phyloP scores from a whole-genome alignment of 2,329 filamentous ascomycete genomes.

The Fusarium sp. region DNA sequence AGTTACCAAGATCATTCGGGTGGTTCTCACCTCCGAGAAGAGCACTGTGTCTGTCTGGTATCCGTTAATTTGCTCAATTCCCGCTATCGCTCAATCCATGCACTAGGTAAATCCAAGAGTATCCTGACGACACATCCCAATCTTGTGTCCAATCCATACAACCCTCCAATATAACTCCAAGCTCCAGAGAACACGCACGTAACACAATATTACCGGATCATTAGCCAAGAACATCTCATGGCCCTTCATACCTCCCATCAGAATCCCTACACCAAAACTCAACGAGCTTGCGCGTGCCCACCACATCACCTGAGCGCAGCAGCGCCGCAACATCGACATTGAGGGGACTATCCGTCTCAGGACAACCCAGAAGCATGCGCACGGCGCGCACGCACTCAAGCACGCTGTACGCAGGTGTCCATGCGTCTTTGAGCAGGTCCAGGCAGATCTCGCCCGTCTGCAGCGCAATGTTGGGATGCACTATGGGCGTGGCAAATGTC shows the following conservation, averaged over 20 bases:
- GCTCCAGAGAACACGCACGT: conserved; percentile 25
- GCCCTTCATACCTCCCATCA: conserved; percentile 50
- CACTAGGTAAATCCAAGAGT: conserved; percentile 1
- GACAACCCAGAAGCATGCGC: conserved; percentile 69
- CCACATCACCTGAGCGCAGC: conserved; percentile 70
- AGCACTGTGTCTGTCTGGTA: conserved; percentile 17
- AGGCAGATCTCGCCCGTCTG: conserved; percentile 91
- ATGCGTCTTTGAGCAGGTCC: conserved; percentile 80
- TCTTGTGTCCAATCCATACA: conserved; percentile 8
- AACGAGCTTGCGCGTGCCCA: conserved; percentile 75
- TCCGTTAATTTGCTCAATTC: conserved; percentile 13
- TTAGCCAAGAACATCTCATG: conserved; percentile 26
- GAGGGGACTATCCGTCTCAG: conserved; percentile 77
- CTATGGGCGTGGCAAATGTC: conserved; percentile 82
- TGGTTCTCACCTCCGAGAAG: neutral
- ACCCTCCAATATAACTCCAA: conserved; percentile 16
- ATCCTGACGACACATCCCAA: conserved; percentile 18
- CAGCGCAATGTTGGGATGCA: conserved; percentile 80
- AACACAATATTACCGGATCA: neutral
- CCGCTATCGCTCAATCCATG: conserved; percentile 22
- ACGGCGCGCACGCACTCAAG: conserved; percentile 77
- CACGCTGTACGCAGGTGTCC: conserved; percentile 88
- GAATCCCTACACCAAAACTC: conserved; percentile 69
- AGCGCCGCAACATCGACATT: conserved; percentile 82
- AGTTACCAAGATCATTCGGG: neutral